Percentiles rank a stretch among this genome's conserved stretches.
Evolutionary conservation across 2,329 filamentous ascomycete genomes (phyloP).

Genomic region (Penicillium concentricum): DNA sequence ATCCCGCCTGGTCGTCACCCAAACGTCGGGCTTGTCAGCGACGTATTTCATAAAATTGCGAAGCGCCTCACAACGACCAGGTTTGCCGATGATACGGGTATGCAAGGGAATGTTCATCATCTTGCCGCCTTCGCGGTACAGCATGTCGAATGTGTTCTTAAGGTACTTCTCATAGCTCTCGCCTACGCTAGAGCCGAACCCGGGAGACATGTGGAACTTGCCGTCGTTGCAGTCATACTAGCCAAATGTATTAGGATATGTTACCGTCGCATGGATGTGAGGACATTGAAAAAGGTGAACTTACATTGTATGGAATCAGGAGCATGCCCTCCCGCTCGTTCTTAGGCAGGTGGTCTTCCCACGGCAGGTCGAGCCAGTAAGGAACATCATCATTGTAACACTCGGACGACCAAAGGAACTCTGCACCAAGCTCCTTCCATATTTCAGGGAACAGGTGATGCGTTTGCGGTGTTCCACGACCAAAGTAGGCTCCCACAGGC

Average conservation of each 20-base stretch:
- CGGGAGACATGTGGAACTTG: slow-evolving; percentile 47
- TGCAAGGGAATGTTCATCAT: slow-evolving; percentile 61
- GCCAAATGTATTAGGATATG: neutral
- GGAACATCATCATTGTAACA: slow-evolving; percentile 57
- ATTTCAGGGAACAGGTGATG: slow-evolving; percentile 48
- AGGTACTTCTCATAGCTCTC: slow-evolving; percentile 41
- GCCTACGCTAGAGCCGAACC: slow-evolving; percentile 45
- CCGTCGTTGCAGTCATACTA: slow-evolving; percentile 50
- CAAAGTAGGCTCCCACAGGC: slow-evolving; percentile 53
- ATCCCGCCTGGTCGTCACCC: slow-evolving; percentile 45
- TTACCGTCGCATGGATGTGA: too few relatives aligned
- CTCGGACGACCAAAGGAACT: slow-evolving; percentile 52
- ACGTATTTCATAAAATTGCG: slow-evolving; percentile 17
- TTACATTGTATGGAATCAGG: neutral
- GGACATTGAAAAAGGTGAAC: neutral
- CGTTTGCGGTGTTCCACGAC: slow-evolving; percentile 48
- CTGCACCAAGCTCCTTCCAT: slow-evolving; percentile 54
- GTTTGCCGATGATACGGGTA: slow-evolving; percentile 54
- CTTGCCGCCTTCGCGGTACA: slow-evolving; percentile 55
- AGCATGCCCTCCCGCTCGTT: slow-evolving; percentile 41
- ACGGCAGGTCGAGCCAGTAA: slow-evolving; percentile 56
- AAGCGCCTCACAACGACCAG: slow-evolving; percentile 53
- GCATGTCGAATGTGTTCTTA: slow-evolving; percentile 52
- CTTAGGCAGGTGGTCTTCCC: slow-evolving; percentile 37
- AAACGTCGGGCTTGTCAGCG: slow-evolving; percentile 47